These are phyloP conservation scores for Linum tenue DNA, from an alignment of 345 rosid genomes.

Conservation along the genomic window DNA sequence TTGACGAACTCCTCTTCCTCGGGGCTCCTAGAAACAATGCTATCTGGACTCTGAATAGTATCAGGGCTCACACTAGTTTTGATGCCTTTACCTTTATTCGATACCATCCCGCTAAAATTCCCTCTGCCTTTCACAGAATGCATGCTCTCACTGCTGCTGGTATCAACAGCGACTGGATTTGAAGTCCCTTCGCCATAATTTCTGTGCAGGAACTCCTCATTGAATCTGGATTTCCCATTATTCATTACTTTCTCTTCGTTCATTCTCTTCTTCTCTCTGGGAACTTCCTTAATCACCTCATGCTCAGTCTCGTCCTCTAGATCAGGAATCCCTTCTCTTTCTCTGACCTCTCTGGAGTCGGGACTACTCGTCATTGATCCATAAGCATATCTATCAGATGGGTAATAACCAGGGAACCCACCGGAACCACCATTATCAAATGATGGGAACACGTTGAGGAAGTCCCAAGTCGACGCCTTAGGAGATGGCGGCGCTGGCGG, in stretches of 20 bases:
- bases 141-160: conserved; percentile 25
- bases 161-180: conserved; percentile 33
- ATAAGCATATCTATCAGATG: conserved; percentile 24
- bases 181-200: conserved; percentile 64
- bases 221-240: conserved; percentile 8
- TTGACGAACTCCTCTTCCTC: conserved; percentile 35
- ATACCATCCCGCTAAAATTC: conserved; percentile 3
- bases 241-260: conserved; percentile 18
- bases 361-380: conserved; percentile 65
- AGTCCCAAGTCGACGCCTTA: conserved; percentile 65
- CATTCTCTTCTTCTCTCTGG: conserved; percentile 25
- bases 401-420: conserved; percentile 25
- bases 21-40: conserved; percentile 31
- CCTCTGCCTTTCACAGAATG: conserved; percentile 25
- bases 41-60: conserved; percentile 32
- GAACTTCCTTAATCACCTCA: conserved; percentile 38
- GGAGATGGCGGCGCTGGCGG: conserved; percentile 72
- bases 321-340: conserved; percentile 94
- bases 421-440: conserved; percentile 27
- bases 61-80: conserved; percentile 16
- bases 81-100: conserved; percentile 8
- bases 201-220: conserved; percentile 21
- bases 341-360: conserved; percentile 84
- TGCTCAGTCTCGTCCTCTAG: conserved; percentile 85
- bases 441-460: conserved; percentile 56